Evolutionary conservation across 2,329 filamentous ascomycete genomes (phyloP).

Genomic region (Aspergillus pseudonomiae): DNA sequence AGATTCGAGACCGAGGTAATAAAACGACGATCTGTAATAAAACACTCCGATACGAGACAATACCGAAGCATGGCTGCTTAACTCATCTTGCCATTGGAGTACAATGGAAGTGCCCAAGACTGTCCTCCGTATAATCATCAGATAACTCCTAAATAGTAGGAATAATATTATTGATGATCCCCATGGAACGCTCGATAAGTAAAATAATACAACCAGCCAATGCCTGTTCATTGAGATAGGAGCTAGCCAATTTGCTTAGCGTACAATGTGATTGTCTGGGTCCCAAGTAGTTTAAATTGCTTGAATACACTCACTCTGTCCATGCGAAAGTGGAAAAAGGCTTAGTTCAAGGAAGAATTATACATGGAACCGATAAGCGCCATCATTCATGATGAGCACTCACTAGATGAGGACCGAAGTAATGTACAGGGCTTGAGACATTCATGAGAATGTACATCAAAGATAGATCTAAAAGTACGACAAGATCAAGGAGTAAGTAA

Average conservation of each 20-base stretch:
- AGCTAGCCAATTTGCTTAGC: background rate
- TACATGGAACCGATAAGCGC: background rate
- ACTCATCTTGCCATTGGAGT: too few relatives aligned
- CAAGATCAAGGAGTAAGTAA: background rate
- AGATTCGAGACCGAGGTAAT: too few relatives aligned
- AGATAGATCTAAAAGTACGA: too few relatives aligned
- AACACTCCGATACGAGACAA: too few relatives aligned
- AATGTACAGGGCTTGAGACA: background rate
- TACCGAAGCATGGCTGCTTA: too few relatives aligned
- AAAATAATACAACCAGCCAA: background rate
- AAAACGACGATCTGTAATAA: too few relatives aligned
- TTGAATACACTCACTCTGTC: background rate
- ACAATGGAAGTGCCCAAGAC: too few relatives aligned
- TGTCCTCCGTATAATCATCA: too few relatives aligned
- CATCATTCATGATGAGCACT: background rate
- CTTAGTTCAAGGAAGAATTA: background rate
- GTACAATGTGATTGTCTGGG: background rate
- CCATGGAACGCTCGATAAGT: too few relatives aligned
- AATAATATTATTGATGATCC: too few relatives aligned
- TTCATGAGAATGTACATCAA: background rate
- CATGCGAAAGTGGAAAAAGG: background rate
- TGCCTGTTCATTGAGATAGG: too few relatives aligned
- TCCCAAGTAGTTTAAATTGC: background rate
- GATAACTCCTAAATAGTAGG: too few relatives aligned
- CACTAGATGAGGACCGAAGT: background rate